phyloP scores from a whole-genome alignment of 2,329 filamentous ascomycete species.

The Hypoxylon sp. region DNA sequence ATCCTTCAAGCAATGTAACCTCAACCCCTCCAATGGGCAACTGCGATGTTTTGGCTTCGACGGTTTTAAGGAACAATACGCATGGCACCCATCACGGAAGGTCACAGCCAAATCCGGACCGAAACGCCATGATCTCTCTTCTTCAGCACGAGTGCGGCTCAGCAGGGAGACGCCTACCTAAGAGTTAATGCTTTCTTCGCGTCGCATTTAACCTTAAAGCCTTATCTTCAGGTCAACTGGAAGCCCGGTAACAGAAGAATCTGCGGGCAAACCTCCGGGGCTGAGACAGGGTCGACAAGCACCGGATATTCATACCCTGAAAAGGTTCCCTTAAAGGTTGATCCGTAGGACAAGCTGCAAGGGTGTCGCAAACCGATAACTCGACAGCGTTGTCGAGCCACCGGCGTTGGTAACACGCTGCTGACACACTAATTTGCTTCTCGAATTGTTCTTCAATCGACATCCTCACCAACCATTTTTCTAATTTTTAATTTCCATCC shows the following conservation, averaged over 20 bases:
- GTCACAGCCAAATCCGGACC: constrained; percentile 17
- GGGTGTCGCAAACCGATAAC: constrained; percentile 4
- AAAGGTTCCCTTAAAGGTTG: constrained; percentile 6
- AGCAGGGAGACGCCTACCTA: not conserved
- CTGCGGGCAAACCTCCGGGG: constrained; percentile 1
- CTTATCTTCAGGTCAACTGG: constrained; percentile 16
- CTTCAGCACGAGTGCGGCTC: constrained; percentile 20
- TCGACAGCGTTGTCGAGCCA: constrained; percentile 3
- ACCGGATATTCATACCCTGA: constrained; percentile 7
- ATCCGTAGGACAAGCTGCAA: constrained; percentile 10
- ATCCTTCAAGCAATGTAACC: constrained; percentile 21
- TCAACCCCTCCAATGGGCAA: constrained; percentile 11
- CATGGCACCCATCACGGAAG: constrained; percentile 18
- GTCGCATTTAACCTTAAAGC: not conserved
- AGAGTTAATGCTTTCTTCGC: constrained; percentile 1
- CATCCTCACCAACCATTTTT: not conserved
- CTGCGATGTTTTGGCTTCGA: not conserved
- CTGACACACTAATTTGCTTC: constrained; percentile 25
- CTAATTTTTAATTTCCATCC: not conserved
- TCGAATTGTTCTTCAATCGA: constrained; percentile 8
- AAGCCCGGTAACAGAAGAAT: not conserved
- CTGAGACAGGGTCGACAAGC: constrained; percentile 13
- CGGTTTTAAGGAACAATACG: not conserved
- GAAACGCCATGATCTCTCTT: constrained; percentile 6
- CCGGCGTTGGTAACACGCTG: constrained; percentile 14